Base-by-base conservation (phyloP, 495 filamentous ascomycete genomes). In the Chaetomium fimeti region DNA sequence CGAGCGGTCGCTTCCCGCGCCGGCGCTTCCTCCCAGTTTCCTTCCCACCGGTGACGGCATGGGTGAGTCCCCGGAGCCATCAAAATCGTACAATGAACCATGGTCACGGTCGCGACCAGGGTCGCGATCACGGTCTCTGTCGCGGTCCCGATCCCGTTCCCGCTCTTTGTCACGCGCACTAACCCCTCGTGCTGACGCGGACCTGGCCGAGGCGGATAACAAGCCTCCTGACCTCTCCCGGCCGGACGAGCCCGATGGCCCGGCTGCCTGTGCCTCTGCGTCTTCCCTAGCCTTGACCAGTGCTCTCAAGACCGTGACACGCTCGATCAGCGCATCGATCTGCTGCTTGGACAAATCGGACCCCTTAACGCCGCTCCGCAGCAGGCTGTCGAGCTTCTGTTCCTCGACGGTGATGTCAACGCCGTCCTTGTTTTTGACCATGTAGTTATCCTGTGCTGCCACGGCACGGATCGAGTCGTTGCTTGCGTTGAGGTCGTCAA, bases 41-140 rank as follows among this genome's bases (percentile, higher is more conserved):
- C 77, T 68, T 38, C 78, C 75, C 16, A 79, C 82, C 18, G 85
- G 83, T 13, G 88, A 89, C 6, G 87, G 85, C n/a, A 83, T 82
- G 2, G 87, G 85, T 1, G 90, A 91, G 67, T 91, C 89, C 20
- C 82, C 84, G 9, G 86, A 82, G 27, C 85, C 85, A 69, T 91
- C 88, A 65, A 88, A 84, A 20, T 92, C 90, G 69, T 86, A 85
- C 61, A 88, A 81, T 59, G 82, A 81, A 36, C 58, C 52, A 1
- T 79, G 75, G 24, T 74, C 68, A 62, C 64, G 49, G 12, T 72
- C 70, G 2, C 66, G 53, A 15, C 71, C 62, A 27, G 62, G 53
- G 32, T 74, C 73, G 27, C 68, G 64, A 15, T 75, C 72, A 8
- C 52, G 52, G 18, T 73, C 73, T 18, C 68, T 60, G 8, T 74